These are phyloP conservation scores for Didymella arachidicola DNA, from an alignment of 2,329 filamentous ascomycete genomes.

Conservation along the genomic window DNA sequence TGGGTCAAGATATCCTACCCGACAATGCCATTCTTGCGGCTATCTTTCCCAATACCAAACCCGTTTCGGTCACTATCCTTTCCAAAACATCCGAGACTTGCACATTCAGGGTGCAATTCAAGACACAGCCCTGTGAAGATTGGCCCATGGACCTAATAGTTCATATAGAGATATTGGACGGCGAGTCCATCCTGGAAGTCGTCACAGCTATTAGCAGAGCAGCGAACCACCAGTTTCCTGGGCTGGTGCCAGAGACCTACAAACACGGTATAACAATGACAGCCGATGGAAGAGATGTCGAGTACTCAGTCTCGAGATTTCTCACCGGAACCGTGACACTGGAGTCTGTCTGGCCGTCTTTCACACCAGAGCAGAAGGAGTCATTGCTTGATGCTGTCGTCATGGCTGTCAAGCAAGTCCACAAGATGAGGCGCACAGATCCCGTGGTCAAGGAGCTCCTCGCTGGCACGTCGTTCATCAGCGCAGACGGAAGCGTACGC, in stretches of 20 bases:
- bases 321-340: conserved; percentile 16
- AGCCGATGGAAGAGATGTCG: conserved; percentile 15
- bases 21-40: conserved; percentile 17
- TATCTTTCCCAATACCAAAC: conserved; percentile 12
- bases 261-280: conserved; percentile 8
- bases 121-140: conserved; percentile 9
- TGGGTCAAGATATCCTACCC: conserved; percentile 16
- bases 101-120: conserved; percentile 17
- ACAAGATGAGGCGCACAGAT: conserved; percentile 8
- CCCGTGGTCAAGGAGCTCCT: conserved; percentile 12
- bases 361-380: conserved; percentile 9
- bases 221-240: conserved; percentile 17
- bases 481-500: conserved; percentile 7
- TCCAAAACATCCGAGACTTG: conserved; percentile 14
- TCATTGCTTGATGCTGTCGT: conserved; percentile 12
- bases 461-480: conserved; percentile 10
- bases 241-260: conserved; percentile 15
- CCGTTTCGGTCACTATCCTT: conserved; percentile 11
- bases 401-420: conserved; percentile 12
- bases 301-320: conserved; percentile 10
- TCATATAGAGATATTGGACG: conserved; percentile 10
- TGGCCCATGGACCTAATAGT: conserved; percentile 18
- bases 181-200: conserved; percentile 9
- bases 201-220: conserved; percentile 14
- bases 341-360: conserved; percentile 12